These are phyloP conservation scores for Penicillium sp. DNA, from an alignment of 2,329 filamentous ascomycete genomes.

Conservation along the genomic window DNA sequence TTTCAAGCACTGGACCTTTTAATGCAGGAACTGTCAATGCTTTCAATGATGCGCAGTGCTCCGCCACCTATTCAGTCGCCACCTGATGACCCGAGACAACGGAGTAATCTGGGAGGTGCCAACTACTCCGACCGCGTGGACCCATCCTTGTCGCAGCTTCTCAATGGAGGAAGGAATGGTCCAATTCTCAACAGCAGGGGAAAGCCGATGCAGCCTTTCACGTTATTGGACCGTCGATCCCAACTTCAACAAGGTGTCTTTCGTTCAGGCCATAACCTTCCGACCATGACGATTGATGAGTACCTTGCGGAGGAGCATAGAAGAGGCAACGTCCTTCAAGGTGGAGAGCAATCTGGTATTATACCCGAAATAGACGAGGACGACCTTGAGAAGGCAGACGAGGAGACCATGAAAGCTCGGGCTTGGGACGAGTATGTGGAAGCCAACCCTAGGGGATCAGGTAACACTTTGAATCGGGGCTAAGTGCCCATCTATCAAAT, in stretches of 20 bases:
- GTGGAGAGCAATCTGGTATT: slow-evolving; percentile 71
- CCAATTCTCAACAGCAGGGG: slow-evolving; percentile 78
- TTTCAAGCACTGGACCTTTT: slow-evolving; percentile 88
- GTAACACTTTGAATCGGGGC: slow-evolving; percentile 55
- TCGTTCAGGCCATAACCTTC: slow-evolving; percentile 85
- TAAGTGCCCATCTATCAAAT: slow-evolving; percentile 25
- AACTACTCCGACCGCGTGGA: slow-evolving; percentile 78
- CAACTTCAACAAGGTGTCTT: slow-evolving; percentile 82
- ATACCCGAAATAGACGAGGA: slow-evolving; percentile 83
- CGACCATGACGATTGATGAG: slow-evolving; percentile 97
- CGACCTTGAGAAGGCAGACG: slow-evolving; percentile 82
- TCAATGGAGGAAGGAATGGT: slow-evolving; percentile 56
- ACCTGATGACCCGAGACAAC: slow-evolving; percentile 45
- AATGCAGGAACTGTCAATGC: slow-evolving; percentile 80
- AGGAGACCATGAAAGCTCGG: slow-evolving; percentile 88
- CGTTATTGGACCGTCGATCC: slow-evolving; percentile 75
- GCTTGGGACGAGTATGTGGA: slow-evolving; percentile 96
- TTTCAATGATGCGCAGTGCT: slow-evolving; percentile 68
- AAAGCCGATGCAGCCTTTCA: slow-evolving; percentile 89
- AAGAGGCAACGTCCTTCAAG: slow-evolving; percentile 83
- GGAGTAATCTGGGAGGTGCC: slow-evolving; percentile 56
- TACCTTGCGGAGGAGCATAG: slow-evolving; percentile 90
- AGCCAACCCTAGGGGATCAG: slow-evolving; percentile 73
- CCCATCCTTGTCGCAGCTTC: slow-evolving; percentile 58
- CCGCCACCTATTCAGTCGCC: slow-evolving; percentile 45